These are phyloP conservation scores for Soucietia sequanensis DNA, from an alignment of 805 yeast species.

Conservation along the genomic window DNA sequence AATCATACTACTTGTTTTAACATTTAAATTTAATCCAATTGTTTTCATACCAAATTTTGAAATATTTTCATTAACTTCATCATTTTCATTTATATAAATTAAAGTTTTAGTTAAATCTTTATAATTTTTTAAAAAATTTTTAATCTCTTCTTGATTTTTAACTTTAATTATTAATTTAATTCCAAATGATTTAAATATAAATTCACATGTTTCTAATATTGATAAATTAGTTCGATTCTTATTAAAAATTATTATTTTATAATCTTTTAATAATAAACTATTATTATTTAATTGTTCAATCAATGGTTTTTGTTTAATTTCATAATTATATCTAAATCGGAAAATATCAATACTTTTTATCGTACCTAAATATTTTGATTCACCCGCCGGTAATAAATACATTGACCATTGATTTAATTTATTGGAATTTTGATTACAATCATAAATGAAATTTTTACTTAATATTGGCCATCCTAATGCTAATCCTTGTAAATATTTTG, in stretches of 20 bases:
- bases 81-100: not conserved
- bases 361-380: constrained; percentile 45
- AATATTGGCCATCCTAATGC: constrained; percentile 87
- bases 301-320: constrained; percentile 23
- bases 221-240: constrained; percentile 23
- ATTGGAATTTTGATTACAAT: constrained; percentile 36
- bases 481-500: constrained; percentile 73
- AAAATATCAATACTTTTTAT: constrained; percentile 51
- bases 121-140: not conserved
- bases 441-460: constrained; percentile 54
- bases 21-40: not conserved
- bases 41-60: not conserved
- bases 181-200: constrained; percentile 48
- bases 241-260: constrained; percentile 35
- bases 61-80: constrained; percentile 1
- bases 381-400: constrained; percentile 73
- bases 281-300: constrained; percentile 45
- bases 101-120: not conserved
- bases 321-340: constrained; percentile 39
- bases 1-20: constrained; percentile 1
- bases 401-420: constrained; percentile 43
- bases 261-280: constrained; percentile 26
- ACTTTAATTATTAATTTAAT: constrained; percentile 23
- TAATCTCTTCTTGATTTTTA: constrained; percentile 8
- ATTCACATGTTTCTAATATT: constrained; percentile 35